These are phyloP conservation scores for Fonsecaea monophora DNA, from an alignment of 2,329 filamentous ascomycete species.

Conservation along the genomic window DNA sequence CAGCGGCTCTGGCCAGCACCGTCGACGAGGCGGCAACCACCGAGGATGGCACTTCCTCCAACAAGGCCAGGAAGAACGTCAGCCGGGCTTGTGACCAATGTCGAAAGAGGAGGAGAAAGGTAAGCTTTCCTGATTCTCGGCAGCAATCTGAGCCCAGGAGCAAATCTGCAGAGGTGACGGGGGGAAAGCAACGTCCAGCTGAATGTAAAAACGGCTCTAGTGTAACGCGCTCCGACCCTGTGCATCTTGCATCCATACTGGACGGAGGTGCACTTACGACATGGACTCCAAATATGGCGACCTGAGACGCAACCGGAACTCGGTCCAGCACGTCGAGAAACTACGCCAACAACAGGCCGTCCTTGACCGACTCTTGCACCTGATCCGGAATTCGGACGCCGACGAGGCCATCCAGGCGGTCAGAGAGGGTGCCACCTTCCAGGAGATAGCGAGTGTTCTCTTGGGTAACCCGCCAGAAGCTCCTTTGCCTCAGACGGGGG, in stretches of 20 bases:
- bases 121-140: background rate
- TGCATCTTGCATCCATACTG: background rate
- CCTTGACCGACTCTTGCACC: background rate
- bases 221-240: background rate
- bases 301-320: background rate
- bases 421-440: background rate
- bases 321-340: background rate
- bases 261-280: background rate
- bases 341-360: background rate
- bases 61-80: conserved; percentile 1
- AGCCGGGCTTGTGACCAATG: conserved; percentile 4
- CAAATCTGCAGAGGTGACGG: background rate
- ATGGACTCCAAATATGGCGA: conserved; percentile 1
- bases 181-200: background rate
- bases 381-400: conserved; percentile 1
- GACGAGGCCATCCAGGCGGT: background rate
- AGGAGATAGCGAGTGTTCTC: background rate
- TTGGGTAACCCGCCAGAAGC: background rate
- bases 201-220: background rate
- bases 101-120: conserved; percentile 4
- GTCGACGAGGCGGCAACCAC: background rate
- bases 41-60: background rate
- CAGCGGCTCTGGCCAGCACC: background rate
- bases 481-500: background rate
- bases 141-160: background rate